Percentiles rank a stretch among this genome's conserved stretches.
Conservation (phyloP, 208 protist species). For the Leishmania aethiopica region DNA sequence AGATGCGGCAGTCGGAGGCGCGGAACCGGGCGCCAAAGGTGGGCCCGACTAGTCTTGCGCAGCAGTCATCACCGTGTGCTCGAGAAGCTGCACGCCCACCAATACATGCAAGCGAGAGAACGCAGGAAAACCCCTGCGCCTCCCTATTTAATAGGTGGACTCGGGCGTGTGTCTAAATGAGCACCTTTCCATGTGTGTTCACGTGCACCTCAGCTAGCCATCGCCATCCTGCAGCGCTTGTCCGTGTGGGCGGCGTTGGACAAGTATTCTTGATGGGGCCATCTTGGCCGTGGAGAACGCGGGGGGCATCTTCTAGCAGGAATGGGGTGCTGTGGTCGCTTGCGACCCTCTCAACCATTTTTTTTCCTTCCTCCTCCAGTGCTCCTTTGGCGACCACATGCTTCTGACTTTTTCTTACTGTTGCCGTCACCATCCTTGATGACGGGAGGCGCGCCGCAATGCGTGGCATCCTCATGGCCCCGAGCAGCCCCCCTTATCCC, state of each 20-base stretch:
- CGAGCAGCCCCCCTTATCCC: no score
- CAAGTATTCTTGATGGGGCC: not conserved
- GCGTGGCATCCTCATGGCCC: no score
- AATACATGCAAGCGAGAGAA: not conserved
- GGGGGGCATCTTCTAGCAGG: no score
- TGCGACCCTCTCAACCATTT: not conserved
- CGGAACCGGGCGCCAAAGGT: not conserved
- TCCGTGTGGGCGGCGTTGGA: not conserved
- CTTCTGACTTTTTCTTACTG: not conserved
- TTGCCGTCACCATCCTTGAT: not conserved
- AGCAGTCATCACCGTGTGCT: not conserved
- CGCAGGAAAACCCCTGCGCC: not conserved
- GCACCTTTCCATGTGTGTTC: not conserved
- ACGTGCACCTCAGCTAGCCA: not conserved
- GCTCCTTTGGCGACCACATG: not conserved
- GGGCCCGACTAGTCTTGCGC: not conserved
- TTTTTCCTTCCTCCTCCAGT: not conserved
- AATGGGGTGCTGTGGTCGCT: not conserved
- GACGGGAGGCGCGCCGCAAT: no score
- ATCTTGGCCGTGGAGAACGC: not conserved
- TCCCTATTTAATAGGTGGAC: not conserved
- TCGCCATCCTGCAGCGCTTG: not conserved
- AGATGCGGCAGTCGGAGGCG: not conserved
- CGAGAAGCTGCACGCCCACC: not conserved
- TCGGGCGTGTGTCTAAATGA: not conserved